These are phyloP conservation scores for Aspergillus oerlinghausenensis DNA, from an alignment of 2,329 filamentous ascomycete species.

Conservation along the genomic window DNA sequence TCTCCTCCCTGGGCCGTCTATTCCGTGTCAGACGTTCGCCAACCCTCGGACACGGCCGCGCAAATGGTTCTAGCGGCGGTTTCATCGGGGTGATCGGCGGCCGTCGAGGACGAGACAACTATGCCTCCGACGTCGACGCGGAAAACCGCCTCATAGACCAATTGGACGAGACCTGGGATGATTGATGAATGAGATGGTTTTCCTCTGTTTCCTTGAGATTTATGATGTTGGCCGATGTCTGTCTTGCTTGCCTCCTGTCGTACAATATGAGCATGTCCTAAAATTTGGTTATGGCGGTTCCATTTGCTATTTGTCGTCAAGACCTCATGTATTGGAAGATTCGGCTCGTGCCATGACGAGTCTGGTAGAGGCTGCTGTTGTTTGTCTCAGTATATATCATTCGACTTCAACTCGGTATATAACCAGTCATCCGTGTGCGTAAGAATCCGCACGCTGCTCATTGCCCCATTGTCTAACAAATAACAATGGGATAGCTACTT, in stretches of 20 bases:
- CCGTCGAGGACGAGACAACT: constrained; percentile 14
- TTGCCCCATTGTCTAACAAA: too few relatives aligned
- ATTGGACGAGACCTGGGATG: constrained; percentile 95
- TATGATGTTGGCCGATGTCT: not conserved
- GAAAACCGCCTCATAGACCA: constrained; percentile 95
- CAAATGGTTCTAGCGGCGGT: constrained; percentile 24
- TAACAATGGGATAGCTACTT: too few relatives aligned
- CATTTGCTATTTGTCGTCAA: not conserved
- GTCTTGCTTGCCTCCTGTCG: not conserved
- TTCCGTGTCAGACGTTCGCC: constrained; percentile 33
- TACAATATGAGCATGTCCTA: not conserved
- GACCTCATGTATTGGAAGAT: not conserved
- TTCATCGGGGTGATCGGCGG: constrained; percentile 35
- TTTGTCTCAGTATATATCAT: not conserved
- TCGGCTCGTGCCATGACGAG: not conserved
- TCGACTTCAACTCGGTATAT: not conserved
- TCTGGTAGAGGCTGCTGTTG: not conserved
- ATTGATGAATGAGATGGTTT: constrained; percentile 36
- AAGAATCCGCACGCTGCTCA: too few relatives aligned
- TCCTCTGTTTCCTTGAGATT: not conserved
- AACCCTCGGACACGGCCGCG: constrained; percentile 31
- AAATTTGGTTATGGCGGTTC: not conserved
- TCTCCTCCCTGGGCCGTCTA: constrained; percentile 41
- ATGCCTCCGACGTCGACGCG: constrained; percentile 56
- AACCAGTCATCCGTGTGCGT: not conserved